phyloP scores from a whole-genome alignment of 179 eudicot species.

The Silene noctiflora region DNA sequence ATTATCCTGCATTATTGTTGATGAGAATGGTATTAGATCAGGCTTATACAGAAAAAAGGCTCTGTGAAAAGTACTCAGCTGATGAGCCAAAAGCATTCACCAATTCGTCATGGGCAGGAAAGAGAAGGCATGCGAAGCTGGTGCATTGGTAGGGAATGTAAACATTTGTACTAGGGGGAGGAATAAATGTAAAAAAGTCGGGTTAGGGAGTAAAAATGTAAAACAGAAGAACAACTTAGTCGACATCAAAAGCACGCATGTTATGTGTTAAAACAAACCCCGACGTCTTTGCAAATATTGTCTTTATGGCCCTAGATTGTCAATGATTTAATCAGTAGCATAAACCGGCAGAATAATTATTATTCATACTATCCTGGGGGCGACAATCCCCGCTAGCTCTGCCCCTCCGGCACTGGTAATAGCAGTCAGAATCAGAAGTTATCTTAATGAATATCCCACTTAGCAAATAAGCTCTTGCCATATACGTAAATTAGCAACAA shows the following conservation, averaged over 20 bases:
- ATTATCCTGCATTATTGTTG: constrained; percentile 36
- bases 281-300: background rate
- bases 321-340: background rate
- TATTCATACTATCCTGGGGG: background rate
- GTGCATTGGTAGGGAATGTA: background rate
- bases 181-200: too few relatives aligned
- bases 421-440: constrained; percentile 8
- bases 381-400: background rate
- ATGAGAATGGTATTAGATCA: background rate
- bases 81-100: background rate
- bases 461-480: background rate
- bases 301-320: background rate
- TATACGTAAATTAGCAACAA: background rate
- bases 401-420: background rate
- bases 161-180: too few relatives aligned
- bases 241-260: background rate
- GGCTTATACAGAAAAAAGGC: background rate
- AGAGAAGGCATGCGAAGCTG: background rate
- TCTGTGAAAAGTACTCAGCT: background rate
- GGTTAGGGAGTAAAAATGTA: too few relatives aligned
- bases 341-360: background rate
- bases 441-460: background rate
- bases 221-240: background rate
- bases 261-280: background rate
- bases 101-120: too few relatives aligned